These are phyloP conservation scores for Penicillium waksmanii DNA, from an alignment of 495 filamentous ascomycete species.

Conservation along the genomic window DNA sequence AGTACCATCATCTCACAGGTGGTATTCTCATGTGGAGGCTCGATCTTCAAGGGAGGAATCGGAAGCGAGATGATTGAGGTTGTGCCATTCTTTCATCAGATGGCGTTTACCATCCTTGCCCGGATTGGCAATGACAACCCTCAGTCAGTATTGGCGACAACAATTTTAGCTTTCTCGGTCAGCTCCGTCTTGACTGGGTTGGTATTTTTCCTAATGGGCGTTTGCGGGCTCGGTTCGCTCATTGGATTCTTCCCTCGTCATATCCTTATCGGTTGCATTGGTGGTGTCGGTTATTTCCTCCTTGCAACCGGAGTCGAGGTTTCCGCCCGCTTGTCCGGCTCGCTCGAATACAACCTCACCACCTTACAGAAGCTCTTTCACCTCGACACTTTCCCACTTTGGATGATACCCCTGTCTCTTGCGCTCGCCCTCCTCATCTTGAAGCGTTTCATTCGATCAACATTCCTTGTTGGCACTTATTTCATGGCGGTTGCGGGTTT, in stretches of 20 bases:
- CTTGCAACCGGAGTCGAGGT: slow-evolving; percentile 91
- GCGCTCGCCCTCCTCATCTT: slow-evolving; percentile 74
- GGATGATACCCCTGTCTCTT: slow-evolving; percentile 77
- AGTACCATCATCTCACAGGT: slow-evolving; percentile 94
- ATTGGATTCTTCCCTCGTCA: slow-evolving; percentile 96
- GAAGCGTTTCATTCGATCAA: slow-evolving; percentile 74
- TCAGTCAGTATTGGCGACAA: slow-evolving; percentile 86
- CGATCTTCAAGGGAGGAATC: slow-evolving; percentile 87
- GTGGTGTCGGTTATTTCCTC: slow-evolving; percentile 96
- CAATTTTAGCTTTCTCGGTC: slow-evolving; percentile 85
- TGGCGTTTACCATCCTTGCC: slow-evolving; percentile 86
- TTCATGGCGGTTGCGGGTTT: slow-evolving; percentile 78
- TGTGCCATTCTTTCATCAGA: slow-evolving; percentile 96
- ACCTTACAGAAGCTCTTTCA: slow-evolving; percentile 74
- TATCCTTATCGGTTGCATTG: slow-evolving; percentile 96
- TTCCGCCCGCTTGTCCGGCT: slow-evolving; percentile 84
- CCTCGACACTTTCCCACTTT: slow-evolving; percentile 74
- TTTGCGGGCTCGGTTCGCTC: slow-evolving; percentile 80
- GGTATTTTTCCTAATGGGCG: slow-evolving; percentile 90
- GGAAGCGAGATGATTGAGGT: slow-evolving; percentile 99
- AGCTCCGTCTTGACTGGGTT: slow-evolving; percentile 89
- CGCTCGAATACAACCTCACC: slow-evolving; percentile 75
- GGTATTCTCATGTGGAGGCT: slow-evolving; percentile 83
- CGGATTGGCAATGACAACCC: slow-evolving; percentile 78
- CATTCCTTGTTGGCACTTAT: slow-evolving; percentile 83